phyloP scores from a whole-genome alignment of 2,329 filamentous ascomycete genomes.

The Sporothrix schenckii region DNA sequence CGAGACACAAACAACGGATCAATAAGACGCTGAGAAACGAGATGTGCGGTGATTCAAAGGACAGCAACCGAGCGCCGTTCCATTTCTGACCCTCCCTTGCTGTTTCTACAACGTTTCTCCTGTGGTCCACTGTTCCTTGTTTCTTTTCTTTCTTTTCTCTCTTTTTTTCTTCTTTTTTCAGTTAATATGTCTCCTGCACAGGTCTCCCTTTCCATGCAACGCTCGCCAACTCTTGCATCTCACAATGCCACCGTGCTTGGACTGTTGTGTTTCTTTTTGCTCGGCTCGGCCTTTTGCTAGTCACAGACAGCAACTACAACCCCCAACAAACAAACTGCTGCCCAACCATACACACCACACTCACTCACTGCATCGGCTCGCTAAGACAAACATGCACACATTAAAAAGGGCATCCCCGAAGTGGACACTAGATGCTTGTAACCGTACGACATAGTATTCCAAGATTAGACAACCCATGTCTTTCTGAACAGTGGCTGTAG shows the following conservation, averaged over 20 bases:
- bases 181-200: background rate
- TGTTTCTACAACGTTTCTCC: slow-evolving; percentile 12
- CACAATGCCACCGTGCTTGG: background rate
- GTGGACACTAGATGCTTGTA: background rate
- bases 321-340: background rate
- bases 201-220: background rate
- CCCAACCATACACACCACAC: slow-evolving; percentile 4
- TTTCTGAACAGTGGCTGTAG: background rate
- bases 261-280: background rate
- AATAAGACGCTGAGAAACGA: slow-evolving; percentile 24
- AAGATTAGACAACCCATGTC: background rate
- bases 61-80: slow-evolving; percentile 10
- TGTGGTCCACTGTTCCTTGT: background rate
- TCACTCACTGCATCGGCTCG: background rate
- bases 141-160: background rate
- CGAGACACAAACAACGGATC: slow-evolving; percentile 13
- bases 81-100: slow-evolving; percentile 8
- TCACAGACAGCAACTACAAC: slow-evolving; percentile 10
- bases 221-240: background rate
- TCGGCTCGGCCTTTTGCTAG: background rate
- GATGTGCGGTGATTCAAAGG: slow-evolving; percentile 13
- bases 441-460: background rate
- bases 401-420: background rate
- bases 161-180: background rate
- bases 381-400: background rate